Percentiles rank a stretch among this genome's conserved stretches.
Evolutionary conservation across 148 eudicot genomes (phyloP).

Genomic region (Nepenthes gracilis): DNA sequence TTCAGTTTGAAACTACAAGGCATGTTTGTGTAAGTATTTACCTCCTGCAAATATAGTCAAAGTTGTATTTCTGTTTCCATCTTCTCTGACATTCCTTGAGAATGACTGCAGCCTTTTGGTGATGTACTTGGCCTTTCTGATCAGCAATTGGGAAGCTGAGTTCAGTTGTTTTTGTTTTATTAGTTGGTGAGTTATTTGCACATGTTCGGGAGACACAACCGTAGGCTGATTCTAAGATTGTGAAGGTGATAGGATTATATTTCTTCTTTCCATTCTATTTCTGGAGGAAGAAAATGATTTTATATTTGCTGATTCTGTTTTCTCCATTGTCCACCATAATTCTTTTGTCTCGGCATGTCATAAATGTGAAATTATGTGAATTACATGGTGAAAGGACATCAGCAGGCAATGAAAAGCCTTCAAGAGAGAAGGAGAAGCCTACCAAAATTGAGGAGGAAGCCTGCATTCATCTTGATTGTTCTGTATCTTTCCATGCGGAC

Average conservation of each 20-base stretch:
- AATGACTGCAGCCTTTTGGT: conserved; percentile 7
- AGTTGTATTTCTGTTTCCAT: no score
- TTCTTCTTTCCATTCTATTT: neutral
- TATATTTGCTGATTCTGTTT: neutral
- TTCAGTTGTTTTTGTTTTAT: neutral
- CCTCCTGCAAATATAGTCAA: no score
- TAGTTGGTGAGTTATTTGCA: conserved; percentile 11
- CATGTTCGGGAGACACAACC: conserved; percentile 8
- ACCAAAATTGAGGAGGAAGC: conserved; percentile 52
- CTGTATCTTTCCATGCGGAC: neutral
- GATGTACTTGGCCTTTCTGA: no score
- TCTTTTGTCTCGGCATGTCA: conserved; percentile 40
- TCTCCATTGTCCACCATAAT: conserved; percentile 1
- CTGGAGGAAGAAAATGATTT: neutral
- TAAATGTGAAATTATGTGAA: conserved; percentile 50
- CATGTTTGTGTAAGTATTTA: no score
- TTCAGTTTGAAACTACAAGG: no score
- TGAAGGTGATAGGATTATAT: conserved; percentile 2
- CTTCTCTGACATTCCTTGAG: conserved; percentile 26
- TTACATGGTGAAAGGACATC: conserved; percentile 82
- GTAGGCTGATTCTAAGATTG: conserved; percentile 9
- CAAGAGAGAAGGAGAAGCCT: conserved; percentile 87
- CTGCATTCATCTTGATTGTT: neutral
- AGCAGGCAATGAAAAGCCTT: conserved; percentile 85
- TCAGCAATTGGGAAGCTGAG: no score